phyloP scores from a whole-genome alignment of 164 flowering plant genomes.

The Piper longum region DNA sequence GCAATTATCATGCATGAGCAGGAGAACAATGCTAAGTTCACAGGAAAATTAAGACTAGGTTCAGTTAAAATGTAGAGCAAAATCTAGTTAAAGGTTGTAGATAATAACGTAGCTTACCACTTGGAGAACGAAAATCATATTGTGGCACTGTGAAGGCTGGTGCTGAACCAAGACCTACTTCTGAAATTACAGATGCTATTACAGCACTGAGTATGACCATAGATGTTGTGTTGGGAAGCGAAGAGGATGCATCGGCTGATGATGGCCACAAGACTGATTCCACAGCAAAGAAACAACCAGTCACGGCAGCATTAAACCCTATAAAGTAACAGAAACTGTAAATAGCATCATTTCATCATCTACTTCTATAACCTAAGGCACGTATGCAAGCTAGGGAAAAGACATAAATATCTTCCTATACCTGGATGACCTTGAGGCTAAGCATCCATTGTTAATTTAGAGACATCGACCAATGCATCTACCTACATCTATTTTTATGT shows the following conservation, averaged over 20 bases:
- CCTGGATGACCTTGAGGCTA: too few species aligned
- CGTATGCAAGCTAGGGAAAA: too few species aligned
- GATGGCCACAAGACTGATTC: conserved; percentile 94
- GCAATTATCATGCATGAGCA: too few species aligned
- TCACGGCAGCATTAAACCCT: conserved; percentile 98
- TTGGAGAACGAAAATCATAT: conserved; percentile 83
- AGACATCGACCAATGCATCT: too few species aligned
- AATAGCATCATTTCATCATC: background rate
- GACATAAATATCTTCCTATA: too few species aligned
- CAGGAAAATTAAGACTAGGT: too few species aligned
- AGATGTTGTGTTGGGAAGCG: conserved; percentile 76
- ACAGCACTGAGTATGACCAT: conserved; percentile 95
- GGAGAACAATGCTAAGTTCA: too few species aligned
- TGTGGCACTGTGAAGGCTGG: conserved; percentile 88
- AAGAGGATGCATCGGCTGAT: conserved; percentile 40
- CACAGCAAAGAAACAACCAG: conserved; percentile 92
- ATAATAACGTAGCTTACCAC: conserved; percentile 32
- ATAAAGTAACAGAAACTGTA: background rate
- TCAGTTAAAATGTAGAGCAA: too few species aligned
- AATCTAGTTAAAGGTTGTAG: background rate
- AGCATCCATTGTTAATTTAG: too few species aligned
- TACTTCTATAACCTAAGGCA: too few species aligned
- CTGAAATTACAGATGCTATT: conserved; percentile 74
- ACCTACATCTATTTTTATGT: too few species aligned
- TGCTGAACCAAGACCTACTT: conserved; percentile 80